phyloP scores from a whole-genome alignment of 305 asterid genomes.

The Fraxinus xanthoxyloides region DNA sequence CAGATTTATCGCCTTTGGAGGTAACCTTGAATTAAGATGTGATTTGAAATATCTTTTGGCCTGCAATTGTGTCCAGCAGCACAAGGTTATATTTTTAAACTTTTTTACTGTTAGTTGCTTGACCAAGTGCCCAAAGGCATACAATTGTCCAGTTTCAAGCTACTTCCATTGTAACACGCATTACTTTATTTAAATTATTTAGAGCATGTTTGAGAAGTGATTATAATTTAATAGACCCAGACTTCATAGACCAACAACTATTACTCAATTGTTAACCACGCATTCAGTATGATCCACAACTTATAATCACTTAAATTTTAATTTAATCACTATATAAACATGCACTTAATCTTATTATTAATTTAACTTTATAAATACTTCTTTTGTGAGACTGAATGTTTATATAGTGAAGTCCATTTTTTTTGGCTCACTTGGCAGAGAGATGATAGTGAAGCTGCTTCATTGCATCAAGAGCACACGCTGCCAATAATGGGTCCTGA shows the following conservation, averaged over 20 bases:
- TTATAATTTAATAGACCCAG: neutral
- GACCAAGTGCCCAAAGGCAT: neutral
- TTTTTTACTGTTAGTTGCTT: neutral
- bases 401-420: neutral
- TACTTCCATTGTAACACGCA: neutral
- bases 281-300: neutral
- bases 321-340: neutral
- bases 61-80: neutral
- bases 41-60: neutral
- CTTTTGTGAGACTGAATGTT: neutral
- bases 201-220: neutral
- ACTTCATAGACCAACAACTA: neutral
- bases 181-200: neutral
- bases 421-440: slow-evolving; percentile 40
- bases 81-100: neutral
- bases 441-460: slow-evolving; percentile 62
- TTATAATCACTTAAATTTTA: neutral
- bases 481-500: slow-evolving; percentile 96
- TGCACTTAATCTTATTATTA: neutral
- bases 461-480: slow-evolving; percentile 91
- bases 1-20: slow-evolving; percentile 94
- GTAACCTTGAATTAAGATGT: slow-evolving; percentile 34
- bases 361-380: too few species aligned
- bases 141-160: neutral
- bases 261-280: neutral